Conservation (phyloP, 2,329 filamentous ascomycete species). For the Chaetothyriales sp. region DNA sequence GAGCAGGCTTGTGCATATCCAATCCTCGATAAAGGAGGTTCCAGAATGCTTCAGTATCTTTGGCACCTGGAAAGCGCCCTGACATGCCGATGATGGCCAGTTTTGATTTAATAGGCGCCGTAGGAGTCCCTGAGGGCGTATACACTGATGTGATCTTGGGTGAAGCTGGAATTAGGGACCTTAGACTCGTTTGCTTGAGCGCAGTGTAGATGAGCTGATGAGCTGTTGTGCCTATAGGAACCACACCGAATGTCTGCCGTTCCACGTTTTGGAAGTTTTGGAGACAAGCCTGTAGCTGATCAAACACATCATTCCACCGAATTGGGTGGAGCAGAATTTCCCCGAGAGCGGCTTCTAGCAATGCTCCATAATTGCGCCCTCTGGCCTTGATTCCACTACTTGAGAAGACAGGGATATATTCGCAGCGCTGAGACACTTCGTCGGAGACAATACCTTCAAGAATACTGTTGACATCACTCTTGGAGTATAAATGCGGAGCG, state of each 20-base stretch:
- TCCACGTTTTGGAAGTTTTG: constrained; percentile 34
- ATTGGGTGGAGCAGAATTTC: constrained; percentile 28
- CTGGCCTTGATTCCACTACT: constrained; percentile 22
- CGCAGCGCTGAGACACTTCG: constrained; percentile 21
- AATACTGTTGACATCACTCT: constrained; percentile 39
- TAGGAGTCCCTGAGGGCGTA: no score
- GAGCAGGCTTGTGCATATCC: constrained; percentile 50
- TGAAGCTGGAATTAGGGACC: constrained; percentile 21
- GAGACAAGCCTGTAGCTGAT: constrained; percentile 42
- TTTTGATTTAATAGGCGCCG: constrained; percentile 45
- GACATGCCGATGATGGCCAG: constrained; percentile 77
- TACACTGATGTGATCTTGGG: no score
- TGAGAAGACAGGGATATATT: constrained; percentile 26
- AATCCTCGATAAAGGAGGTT: constrained; percentile 60
- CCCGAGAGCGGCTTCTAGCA: constrained; percentile 22
- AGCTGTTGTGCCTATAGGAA: no score
- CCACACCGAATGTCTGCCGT: constrained; percentile 1
- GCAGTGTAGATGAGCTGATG: constrained; percentile 6
- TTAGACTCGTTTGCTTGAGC: constrained; percentile 27
- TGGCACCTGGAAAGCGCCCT: constrained; percentile 61
- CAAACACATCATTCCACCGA: constrained; percentile 31
- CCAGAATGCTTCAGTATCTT: constrained; percentile 59
- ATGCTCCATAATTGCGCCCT: constrained; percentile 21
- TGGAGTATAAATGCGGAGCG: constrained; percentile 41
- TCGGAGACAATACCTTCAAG: constrained; percentile 25